Percentiles rank a stretch among this genome's conserved stretches.
phyloP scores from a whole-genome alignment of 2,329 filamentous ascomycete species.

The Alternaria infectoria region DNA sequence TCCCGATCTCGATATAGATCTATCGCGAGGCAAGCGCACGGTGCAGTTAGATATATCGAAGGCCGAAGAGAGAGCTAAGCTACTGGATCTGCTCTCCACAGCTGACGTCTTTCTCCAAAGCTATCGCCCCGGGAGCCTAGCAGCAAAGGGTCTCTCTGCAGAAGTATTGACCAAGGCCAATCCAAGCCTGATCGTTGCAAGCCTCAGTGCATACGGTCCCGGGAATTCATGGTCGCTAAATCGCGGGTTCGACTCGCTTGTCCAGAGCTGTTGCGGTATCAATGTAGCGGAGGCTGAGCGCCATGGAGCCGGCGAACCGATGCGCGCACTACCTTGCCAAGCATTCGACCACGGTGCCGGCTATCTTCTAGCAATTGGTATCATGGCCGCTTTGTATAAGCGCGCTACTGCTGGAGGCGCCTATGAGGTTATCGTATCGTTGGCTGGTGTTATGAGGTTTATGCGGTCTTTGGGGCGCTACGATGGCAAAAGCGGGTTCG shows the following conservation, averaged over 20 bases:
- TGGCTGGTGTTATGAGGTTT: slow-evolving; percentile 64
- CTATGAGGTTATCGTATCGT: slow-evolving; percentile 62
- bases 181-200: slow-evolving; percentile 58
- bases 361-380: slow-evolving; percentile 62
- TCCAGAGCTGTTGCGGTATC: slow-evolving; percentile 63
- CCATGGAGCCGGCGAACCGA: slow-evolving; percentile 48
- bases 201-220: slow-evolving; percentile 60
- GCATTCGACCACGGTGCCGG: slow-evolving; percentile 64
- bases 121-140: slow-evolving; percentile 58
- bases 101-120: slow-evolving; percentile 63
- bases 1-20: slow-evolving; percentile 48
- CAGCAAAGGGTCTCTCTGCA: slow-evolving; percentile 51
- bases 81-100: slow-evolving; percentile 54
- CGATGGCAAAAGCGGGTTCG: slow-evolving; percentile 54
- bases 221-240: slow-evolving; percentile 55
- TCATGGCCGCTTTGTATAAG: slow-evolving; percentile 59
- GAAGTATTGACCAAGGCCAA: slow-evolving; percentile 50
- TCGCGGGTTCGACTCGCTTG: slow-evolving; percentile 63
- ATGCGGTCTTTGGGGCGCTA: slow-evolving; percentile 62
- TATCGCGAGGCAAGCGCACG: slow-evolving; percentile 58
- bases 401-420: slow-evolving; percentile 54
- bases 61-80: slow-evolving; percentile 47
- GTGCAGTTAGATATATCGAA: slow-evolving; percentile 57
- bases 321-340: slow-evolving; percentile 59
- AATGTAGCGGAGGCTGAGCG: slow-evolving; percentile 62